Conservation (phyloP, 768 basidiomycete species). For the Punctularia strigosozonata region DNA sequence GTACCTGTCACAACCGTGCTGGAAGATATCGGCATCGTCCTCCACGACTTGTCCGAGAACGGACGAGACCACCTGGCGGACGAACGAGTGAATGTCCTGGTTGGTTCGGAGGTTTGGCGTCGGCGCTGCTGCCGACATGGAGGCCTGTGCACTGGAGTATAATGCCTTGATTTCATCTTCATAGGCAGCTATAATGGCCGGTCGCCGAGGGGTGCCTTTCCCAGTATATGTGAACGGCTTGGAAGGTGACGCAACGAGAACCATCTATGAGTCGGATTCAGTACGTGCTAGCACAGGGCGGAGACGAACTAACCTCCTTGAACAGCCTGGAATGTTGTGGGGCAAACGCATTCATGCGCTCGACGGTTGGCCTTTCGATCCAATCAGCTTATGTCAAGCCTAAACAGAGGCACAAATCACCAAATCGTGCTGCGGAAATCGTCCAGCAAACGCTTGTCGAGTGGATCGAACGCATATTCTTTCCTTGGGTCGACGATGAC, state of each 20-base stretch:
- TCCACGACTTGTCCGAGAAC: slow-evolving; percentile 16
- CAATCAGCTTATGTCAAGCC: too few species aligned
- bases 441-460: slow-evolving; percentile 11
- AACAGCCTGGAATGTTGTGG: slow-evolving; percentile 34
- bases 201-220: slow-evolving; percentile 27
- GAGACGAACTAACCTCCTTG: too few species aligned
- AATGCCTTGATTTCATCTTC: slow-evolving; percentile 26
- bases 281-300: too few species aligned
- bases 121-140: slow-evolving; percentile 16
- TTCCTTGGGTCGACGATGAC: slow-evolving; percentile 20
- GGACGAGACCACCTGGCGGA: slow-evolving; percentile 20
- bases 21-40: slow-evolving; percentile 27
- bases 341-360: slow-evolving; percentile 27
- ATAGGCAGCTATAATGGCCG: slow-evolving; percentile 25
- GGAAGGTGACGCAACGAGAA: slow-evolving; percentile 21
- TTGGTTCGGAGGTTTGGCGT: slow-evolving; percentile 16
- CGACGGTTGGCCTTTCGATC: slow-evolving; percentile 27
- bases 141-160: slow-evolving; percentile 22
- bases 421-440: slow-evolving; percentile 11
- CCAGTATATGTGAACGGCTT: slow-evolving; percentile 32
- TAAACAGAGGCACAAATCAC: too few species aligned
- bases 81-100: slow-evolving; percentile 15
- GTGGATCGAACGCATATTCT: slow-evolving; percentile 13
- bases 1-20: slow-evolving; percentile 28
- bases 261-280: too few species aligned